phyloP scores from a whole-genome alignment of 352 stramenopile genomes.

The Phytopythium cucurbitacearum region DNA sequence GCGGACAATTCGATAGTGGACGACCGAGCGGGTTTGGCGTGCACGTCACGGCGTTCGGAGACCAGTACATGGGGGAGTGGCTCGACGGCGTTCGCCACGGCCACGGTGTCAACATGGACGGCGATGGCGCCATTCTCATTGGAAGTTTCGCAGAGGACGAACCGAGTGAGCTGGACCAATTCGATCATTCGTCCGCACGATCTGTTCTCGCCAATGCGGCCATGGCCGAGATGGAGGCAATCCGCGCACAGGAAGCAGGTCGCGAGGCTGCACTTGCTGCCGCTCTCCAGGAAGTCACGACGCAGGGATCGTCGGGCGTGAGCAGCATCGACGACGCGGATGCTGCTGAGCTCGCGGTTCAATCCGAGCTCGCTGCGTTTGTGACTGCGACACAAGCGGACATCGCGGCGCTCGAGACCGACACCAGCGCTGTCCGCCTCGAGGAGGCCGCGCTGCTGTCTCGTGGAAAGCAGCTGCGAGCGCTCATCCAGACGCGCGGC shows the following conservation, averaged over 20 bases:
- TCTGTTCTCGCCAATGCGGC: slow-evolving; percentile 10
- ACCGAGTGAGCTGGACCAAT: neutral
- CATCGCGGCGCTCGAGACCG: slow-evolving; percentile 18
- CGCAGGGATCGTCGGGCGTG: neutral
- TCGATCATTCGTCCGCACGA: slow-evolving; percentile 7
- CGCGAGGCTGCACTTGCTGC: slow-evolving; percentile 27
- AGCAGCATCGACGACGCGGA: slow-evolving; percentile 18
- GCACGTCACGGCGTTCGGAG: slow-evolving; percentile 33
- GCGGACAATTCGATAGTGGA: slow-evolving; percentile 25
- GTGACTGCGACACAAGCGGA: slow-evolving; percentile 16
- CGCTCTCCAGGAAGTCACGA: slow-evolving; percentile 18
- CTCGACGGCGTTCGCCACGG: slow-evolving; percentile 29
- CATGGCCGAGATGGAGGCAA: slow-evolving; percentile 29
- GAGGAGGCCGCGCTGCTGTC: slow-evolving; percentile 43
- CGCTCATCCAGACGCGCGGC: slow-evolving; percentile 24
- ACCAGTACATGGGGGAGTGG: slow-evolving; percentile 44
- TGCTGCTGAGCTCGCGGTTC: slow-evolving; percentile 23
- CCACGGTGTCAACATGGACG: slow-evolving; percentile 28
- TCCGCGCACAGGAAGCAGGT: slow-evolving; percentile 31
- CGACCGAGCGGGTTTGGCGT: slow-evolving; percentile 34
- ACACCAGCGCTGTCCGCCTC: slow-evolving; percentile 28
- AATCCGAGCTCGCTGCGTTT: slow-evolving; percentile 25
- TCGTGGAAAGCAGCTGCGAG: slow-evolving; percentile 41
- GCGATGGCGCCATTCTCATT: slow-evolving; percentile 16
- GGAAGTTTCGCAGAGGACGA: slow-evolving; percentile 28